A percentile compares a stretch with the other conserved stretches of the same genome.
Conservation (phyloP, 2,329 filamentous ascomycete genomes). For the Coniochaeta sp. region DNA sequence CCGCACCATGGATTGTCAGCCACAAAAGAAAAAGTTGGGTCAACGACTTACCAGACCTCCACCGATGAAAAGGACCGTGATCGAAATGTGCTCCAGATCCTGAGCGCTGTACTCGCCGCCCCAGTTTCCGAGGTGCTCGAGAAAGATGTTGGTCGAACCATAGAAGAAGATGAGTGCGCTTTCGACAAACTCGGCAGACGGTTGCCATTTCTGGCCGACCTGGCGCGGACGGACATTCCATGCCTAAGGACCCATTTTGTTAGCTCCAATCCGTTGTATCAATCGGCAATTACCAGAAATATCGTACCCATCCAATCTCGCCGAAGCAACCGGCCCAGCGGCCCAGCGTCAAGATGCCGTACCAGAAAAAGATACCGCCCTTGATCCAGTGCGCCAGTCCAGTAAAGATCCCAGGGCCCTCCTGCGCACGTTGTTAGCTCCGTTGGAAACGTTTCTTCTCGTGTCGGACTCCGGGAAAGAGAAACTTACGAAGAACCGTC, state of each 20-base stretch:
- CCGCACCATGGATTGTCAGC: slow-evolving; percentile 2
- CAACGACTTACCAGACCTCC: slow-evolving; percentile 65
- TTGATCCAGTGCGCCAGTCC: slow-evolving; percentile 92
- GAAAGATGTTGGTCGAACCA: slow-evolving; percentile 81
- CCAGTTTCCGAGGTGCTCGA: slow-evolving; percentile 76
- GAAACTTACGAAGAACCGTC: slow-evolving; percentile 72
- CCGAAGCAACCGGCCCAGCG: slow-evolving; percentile 88
- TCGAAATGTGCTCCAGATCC: slow-evolving; percentile 87
- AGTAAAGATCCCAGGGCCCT: slow-evolving; percentile 64
- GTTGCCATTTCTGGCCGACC: slow-evolving; percentile 55
- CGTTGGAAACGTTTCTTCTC: background rate
- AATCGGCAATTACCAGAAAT: slow-evolving; percentile 4
- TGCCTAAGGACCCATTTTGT: slow-evolving; percentile 41
- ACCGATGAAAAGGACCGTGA: slow-evolving; percentile 89
- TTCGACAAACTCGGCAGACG: slow-evolving; percentile 83
- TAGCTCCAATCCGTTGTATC: background rate
- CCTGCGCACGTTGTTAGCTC: slow-evolving; percentile 34
- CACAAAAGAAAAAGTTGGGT: background rate
- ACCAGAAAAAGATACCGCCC: slow-evolving; percentile 91
- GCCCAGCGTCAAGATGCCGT: slow-evolving; percentile 78
- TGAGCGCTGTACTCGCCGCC: slow-evolving; percentile 65
- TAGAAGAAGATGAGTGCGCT: slow-evolving; percentile 87
- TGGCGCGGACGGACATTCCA: slow-evolving; percentile 76
- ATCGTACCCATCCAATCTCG: slow-evolving; percentile 72
- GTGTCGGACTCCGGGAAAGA: background rate